Conservation (phyloP, 257 asterid species). For the Vinca minor region DNA sequence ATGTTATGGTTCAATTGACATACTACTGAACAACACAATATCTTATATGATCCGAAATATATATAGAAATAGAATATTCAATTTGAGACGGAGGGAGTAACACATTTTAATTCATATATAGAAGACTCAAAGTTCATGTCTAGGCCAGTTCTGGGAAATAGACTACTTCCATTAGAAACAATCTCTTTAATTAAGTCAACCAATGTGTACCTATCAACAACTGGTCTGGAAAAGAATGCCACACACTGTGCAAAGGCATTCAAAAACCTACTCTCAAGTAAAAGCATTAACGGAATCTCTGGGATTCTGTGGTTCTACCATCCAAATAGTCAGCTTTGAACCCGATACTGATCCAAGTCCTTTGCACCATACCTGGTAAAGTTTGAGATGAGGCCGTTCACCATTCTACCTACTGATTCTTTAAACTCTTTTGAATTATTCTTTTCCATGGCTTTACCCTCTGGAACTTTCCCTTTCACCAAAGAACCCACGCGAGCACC, state of each 20-base stretch:
- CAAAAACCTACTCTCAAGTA: too few species aligned
- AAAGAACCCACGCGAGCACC: constrained; percentile 43
- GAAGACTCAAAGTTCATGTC: too few species aligned
- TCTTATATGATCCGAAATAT: too few species aligned
- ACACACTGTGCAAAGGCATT: background rate
- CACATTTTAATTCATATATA: too few species aligned
- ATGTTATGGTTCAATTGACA: too few species aligned
- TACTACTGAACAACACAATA: too few species aligned
- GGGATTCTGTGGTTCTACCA: background rate
- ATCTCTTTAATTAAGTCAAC: background rate
- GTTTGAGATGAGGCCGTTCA: constrained; percentile 35
- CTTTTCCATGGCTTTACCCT: constrained; percentile 11
- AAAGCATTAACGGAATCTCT: too few species aligned
- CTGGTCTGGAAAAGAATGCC: constrained; percentile 1
- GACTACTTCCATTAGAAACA: background rate
- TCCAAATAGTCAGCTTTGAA: constrained; percentile 3
- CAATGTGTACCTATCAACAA: constrained; percentile 8
- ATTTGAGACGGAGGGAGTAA: too few species aligned
- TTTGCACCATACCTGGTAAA: constrained; percentile 34
- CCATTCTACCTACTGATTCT: constrained; percentile 28
- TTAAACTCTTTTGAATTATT: constrained; percentile 17
- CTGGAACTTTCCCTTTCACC: constrained; percentile 28
- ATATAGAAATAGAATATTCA: too few species aligned
- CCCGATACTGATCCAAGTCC: constrained; percentile 40
- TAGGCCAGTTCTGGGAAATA: background rate